phyloP scores from a whole-genome alignment of 768 basidiomycete genomes.

The Trametes maxima region DNA sequence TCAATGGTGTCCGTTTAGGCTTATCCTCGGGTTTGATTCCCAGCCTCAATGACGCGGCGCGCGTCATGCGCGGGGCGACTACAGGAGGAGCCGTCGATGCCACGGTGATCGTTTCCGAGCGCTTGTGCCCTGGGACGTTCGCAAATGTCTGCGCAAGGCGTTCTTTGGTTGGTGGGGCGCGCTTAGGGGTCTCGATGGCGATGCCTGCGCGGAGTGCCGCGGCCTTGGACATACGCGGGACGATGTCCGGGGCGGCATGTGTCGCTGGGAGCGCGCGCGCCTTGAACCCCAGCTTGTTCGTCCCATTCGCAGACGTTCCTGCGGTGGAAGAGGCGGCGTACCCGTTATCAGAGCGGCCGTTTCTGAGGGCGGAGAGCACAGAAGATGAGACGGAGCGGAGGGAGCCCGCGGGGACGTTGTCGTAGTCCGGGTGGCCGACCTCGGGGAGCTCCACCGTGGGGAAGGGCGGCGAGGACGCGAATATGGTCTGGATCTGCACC shows the following conservation, averaged over 20 bases:
- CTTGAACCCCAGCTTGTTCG: slow-evolving; percentile 55
- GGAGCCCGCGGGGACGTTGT: slow-evolving; percentile 30
- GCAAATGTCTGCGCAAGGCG: slow-evolving; percentile 64
- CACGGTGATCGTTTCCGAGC: slow-evolving; percentile 64
- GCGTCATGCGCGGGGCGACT: slow-evolving; percentile 75
- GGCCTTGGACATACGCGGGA: slow-evolving; percentile 75
- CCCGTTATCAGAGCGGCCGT: slow-evolving; percentile 36
- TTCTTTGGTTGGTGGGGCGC: slow-evolving; percentile 62
- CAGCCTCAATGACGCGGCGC: slow-evolving; percentile 69
- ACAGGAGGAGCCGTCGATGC: slow-evolving; percentile 73
- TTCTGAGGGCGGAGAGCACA: slow-evolving; percentile 46
- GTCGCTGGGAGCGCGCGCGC: slow-evolving; percentile 71
- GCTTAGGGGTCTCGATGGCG: slow-evolving; percentile 46
- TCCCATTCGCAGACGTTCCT: slow-evolving; percentile 45
- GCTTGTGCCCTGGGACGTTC: slow-evolving; percentile 84
- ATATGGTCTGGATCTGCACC: slow-evolving; percentile 75
- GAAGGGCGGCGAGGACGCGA: slow-evolving; percentile 83
- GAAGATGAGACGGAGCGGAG: slow-evolving; percentile 50
- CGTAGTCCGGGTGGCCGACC: slow-evolving; percentile 41
- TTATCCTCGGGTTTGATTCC: slow-evolving; percentile 43
- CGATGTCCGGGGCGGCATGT: slow-evolving; percentile 63
- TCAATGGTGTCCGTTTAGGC: slow-evolving; percentile 24
- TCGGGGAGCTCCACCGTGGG: slow-evolving; percentile 64
- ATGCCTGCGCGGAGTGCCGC: slow-evolving; percentile 72
- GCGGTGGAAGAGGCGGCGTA: slow-evolving; percentile 48